Conservation (phyloP, 495 filamentous ascomycete genomes). For the Penicillium turbatum region DNA sequence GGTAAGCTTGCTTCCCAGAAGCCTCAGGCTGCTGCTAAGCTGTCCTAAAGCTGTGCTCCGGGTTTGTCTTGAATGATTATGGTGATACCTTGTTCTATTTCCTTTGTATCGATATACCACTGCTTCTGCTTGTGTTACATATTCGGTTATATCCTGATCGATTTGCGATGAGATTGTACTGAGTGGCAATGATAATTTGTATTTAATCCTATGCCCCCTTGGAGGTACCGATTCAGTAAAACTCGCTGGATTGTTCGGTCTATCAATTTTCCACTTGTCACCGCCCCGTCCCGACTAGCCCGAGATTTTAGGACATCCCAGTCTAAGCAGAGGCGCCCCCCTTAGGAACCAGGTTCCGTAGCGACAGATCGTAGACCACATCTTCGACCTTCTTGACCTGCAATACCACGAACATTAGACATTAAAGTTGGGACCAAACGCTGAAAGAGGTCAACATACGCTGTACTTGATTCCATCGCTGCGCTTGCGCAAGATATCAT, state of each 20-base stretch:
- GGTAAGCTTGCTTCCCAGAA: constrained; percentile 29
- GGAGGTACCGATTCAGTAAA: background rate
- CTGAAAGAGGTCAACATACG: constrained; percentile 41
- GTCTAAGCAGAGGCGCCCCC: constrained; percentile 17
- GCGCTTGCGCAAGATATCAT: constrained; percentile 80
- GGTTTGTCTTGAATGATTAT: constrained; percentile 1
- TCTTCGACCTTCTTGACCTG: constrained; percentile 95
- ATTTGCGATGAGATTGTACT: background rate
- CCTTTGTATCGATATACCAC: constrained; percentile 9
- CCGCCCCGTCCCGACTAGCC: background rate
- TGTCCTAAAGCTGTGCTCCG: constrained; percentile 10
- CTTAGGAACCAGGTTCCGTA: constrained; percentile 74
- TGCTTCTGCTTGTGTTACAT: constrained; percentile 1
- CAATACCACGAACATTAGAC: constrained; percentile 7
- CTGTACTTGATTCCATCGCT: constrained; percentile 94
- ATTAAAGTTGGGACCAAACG: background rate
- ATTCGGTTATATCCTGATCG: background rate
- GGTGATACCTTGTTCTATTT: constrained; percentile 8
- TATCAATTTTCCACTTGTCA: background rate
- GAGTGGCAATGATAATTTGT: background rate
- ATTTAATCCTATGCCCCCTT: background rate
- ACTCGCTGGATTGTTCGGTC: background rate
- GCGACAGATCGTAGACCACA: constrained; percentile 88
- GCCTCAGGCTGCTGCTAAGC: constrained; percentile 17
- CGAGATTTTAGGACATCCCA: background rate